Evolutionary conservation across 2,329 filamentous ascomycete species (phyloP).

Genomic region (Elsinoe batatas): DNA sequence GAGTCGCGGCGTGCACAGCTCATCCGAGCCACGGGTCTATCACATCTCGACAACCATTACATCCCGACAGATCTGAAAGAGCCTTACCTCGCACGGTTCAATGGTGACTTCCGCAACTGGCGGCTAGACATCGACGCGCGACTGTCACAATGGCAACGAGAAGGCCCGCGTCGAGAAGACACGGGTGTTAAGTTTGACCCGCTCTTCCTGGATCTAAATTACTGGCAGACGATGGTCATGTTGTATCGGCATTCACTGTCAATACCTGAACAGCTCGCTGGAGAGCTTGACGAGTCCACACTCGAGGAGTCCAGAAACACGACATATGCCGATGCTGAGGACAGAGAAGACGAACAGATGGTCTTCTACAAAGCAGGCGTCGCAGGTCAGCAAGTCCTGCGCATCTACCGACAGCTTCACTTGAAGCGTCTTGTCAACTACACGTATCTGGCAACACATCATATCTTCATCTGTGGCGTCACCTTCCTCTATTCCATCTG

Average conservation of each 20-base stretch:
- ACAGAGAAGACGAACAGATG: conserved; percentile 73
- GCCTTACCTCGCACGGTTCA: conserved; percentile 73
- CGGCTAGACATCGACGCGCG: conserved; percentile 76
- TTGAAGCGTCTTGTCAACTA: conserved; percentile 85
- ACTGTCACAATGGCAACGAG: conserved; percentile 76
- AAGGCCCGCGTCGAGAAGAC: conserved; percentile 63
- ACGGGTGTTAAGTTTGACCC: conserved; percentile 84
- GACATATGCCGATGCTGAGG: conserved; percentile 46
- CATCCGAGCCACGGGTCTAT: conserved; percentile 52
- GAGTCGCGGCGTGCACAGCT: conserved; percentile 84
- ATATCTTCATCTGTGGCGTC: conserved; percentile 91
- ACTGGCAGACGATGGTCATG: conserved; percentile 96
- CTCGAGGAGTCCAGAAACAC: conserved; percentile 50
- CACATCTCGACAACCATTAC: conserved; percentile 56
- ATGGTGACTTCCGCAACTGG: conserved; percentile 73
- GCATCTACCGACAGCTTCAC: conserved; percentile 83
- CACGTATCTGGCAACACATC: conserved; percentile 89
- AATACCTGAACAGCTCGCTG: conserved; percentile 77
- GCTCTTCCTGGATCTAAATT: conserved; percentile 87
- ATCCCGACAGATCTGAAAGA: conserved; percentile 73
- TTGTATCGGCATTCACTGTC: conserved; percentile 72
- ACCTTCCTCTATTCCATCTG: conserved; percentile 96
- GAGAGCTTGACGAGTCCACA: conserved; percentile 54
- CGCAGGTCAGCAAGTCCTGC: conserved; percentile 83
- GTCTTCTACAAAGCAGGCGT: conserved; percentile 93